These are phyloP conservation scores for Euryodendron excelsum DNA, from an alignment of 148 eudicot species.

Conservation along the genomic window DNA sequence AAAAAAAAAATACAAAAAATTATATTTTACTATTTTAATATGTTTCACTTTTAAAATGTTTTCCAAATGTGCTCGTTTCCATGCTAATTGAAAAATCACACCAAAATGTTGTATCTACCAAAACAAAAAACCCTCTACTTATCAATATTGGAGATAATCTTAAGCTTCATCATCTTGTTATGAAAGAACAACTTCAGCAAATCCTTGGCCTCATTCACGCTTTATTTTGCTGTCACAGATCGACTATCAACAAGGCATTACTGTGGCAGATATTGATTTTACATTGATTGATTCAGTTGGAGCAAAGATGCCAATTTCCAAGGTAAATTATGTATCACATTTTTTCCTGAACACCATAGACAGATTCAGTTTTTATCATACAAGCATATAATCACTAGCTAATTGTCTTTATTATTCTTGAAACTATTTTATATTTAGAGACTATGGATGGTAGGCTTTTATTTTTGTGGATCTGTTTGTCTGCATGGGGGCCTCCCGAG, in stretches of 20 bases:
- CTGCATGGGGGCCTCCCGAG: conserved; percentile 2
- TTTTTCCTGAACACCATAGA: background rate
- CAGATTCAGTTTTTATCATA: background rate
- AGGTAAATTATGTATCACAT: conserved; percentile 38
- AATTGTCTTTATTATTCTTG: background rate
- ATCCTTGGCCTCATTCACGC: background rate
- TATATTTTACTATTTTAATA: too few species aligned
- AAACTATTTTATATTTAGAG: background rate
- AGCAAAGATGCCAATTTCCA: conserved; percentile 80
- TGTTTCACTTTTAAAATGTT: too few species aligned
- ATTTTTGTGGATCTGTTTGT: background rate
- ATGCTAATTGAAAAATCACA: too few species aligned
- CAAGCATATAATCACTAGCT: background rate
- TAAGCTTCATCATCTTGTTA: background rate
- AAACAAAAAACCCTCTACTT: background rate
- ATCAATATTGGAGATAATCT: background rate
- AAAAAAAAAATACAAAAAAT: too few species aligned
- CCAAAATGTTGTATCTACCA: too few species aligned
- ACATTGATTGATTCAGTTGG: conserved; percentile 70
- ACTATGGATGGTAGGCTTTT: background rate
- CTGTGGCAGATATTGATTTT: conserved; percentile 82
- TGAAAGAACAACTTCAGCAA: conserved; percentile 9
- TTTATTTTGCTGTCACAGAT: conserved; percentile 45
- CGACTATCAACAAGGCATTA: conserved; percentile 77
- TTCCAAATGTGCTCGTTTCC: too few species aligned